A percentile compares a stretch with the other conserved stretches of the same genome.
These are phyloP conservation scores for Metschnikowia matae DNA, from an alignment of 805 yeast genomes.

Conservation along the genomic window DNA sequence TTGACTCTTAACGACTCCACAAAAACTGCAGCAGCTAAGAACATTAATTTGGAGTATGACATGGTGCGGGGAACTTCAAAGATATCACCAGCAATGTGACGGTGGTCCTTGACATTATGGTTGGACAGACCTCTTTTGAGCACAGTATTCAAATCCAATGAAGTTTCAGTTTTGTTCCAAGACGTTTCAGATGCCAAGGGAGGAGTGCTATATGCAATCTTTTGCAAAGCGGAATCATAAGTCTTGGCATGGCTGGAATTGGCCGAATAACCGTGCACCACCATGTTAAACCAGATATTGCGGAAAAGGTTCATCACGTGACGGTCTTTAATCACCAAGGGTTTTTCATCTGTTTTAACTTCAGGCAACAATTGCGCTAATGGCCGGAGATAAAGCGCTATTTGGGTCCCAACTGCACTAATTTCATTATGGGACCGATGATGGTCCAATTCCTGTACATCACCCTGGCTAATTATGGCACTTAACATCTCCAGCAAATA, in stretches of 20 bases:
- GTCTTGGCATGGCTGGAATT: constrained; percentile 50
- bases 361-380: constrained; percentile 71
- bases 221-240: constrained; percentile 47
- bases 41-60: constrained; percentile 78
- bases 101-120: constrained; percentile 72
- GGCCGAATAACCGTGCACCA: constrained; percentile 80
- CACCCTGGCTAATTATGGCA: constrained; percentile 72
- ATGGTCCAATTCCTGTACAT: constrained; percentile 67
- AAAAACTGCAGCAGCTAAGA: constrained; percentile 74
- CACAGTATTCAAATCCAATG: constrained; percentile 87
- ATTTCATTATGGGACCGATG: constrained; percentile 77
- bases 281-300: constrained; percentile 92
- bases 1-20: constrained; percentile 76
- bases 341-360: constrained; percentile 37
- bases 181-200: constrained; percentile 27
- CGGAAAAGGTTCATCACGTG: constrained; percentile 60
- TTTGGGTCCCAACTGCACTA: constrained; percentile 65
- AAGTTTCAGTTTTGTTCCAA: constrained; percentile 77
- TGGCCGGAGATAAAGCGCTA: constrained; percentile 61
- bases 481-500: constrained; percentile 66
- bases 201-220: constrained; percentile 74
- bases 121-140: constrained; percentile 86
- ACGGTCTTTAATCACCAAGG: constrained; percentile 44
- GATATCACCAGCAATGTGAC: constrained; percentile 51
- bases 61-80: constrained; percentile 49